A percentile compares a stretch with the other conserved stretches of the same genome.
Conservation (phyloP, 305 asterid genomes). For the Fraxinus sp. region DNA sequence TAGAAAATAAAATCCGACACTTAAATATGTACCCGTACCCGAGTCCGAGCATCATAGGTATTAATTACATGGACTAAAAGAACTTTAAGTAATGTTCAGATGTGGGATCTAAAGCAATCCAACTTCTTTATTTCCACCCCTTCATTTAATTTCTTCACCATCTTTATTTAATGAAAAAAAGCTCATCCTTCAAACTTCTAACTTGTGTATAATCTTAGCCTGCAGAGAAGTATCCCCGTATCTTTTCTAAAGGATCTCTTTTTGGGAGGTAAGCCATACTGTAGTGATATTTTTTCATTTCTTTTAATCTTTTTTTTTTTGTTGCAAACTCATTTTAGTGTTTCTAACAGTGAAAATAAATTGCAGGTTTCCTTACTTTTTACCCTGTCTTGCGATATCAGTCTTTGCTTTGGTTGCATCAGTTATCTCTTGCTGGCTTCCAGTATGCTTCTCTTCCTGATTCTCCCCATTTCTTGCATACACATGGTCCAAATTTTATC, state of each 20-base stretch:
- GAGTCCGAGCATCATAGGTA: neutral
- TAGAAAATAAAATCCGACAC: too few species aligned
- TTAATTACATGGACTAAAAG: neutral
- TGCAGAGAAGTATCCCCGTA: constrained; percentile 59
- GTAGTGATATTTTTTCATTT: constrained; percentile 11
- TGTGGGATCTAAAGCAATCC: constrained; percentile 4
- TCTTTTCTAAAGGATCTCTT: constrained; percentile 46
- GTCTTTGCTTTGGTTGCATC: constrained; percentile 50
- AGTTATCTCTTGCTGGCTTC: constrained; percentile 66
- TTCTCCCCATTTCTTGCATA: neutral
- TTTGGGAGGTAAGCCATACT: constrained; percentile 49
- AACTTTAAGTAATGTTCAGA: neutral
- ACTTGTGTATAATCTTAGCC: constrained; percentile 38
- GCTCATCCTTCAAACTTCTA: neutral
- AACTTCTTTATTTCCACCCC: neutral
- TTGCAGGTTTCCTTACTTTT: constrained; percentile 72
- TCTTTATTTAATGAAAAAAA: neutral
- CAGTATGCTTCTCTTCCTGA: constrained; percentile 44
- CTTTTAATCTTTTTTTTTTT: neutral
- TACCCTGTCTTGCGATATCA: constrained; percentile 75
- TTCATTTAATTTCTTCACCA: constrained; percentile 4
- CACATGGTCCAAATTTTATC: neutral
- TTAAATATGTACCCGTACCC: too few species aligned
- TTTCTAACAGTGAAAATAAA: neutral
- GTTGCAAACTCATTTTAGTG: neutral